Conservation (phyloP, 495 filamentous ascomycete species). For the Hypomontagnella monticulosa region DNA sequence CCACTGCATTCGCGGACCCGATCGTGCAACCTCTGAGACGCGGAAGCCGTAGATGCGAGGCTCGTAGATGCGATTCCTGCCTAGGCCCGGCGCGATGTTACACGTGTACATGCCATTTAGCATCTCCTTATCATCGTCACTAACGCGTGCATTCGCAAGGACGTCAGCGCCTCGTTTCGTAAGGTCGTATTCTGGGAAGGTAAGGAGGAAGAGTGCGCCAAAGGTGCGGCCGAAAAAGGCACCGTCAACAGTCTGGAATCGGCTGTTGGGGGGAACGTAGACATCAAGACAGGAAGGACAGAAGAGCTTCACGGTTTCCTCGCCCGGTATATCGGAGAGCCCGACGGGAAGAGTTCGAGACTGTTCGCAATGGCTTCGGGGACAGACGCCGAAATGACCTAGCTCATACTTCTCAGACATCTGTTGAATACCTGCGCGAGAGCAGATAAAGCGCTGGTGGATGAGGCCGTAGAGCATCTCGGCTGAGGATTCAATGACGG, state of each 20-base stretch:
- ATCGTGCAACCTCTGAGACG: slow-evolving; percentile 85
- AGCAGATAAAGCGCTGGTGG: slow-evolving; percentile 98
- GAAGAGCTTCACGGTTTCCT: slow-evolving; percentile 98
- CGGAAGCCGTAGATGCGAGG: slow-evolving; percentile 96
- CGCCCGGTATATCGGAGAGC: slow-evolving; percentile 89
- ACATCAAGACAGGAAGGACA: slow-evolving; percentile 96
- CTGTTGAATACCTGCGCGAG: slow-evolving; percentile 94
- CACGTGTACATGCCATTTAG: slow-evolving; percentile 86
- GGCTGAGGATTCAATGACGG: slow-evolving; percentile 93
- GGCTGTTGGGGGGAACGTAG: slow-evolving; percentile 95
- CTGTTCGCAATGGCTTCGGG: slow-evolving; percentile 86
- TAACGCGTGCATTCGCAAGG: slow-evolving; percentile 48
- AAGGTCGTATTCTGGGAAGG: slow-evolving; percentile 93
- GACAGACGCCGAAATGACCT: slow-evolving; percentile 93
- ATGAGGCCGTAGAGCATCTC: slow-evolving; percentile 98
- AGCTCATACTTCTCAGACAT: slow-evolving; percentile 99
- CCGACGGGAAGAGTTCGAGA: slow-evolving; percentile 92
- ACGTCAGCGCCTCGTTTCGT: slow-evolving; percentile 61
- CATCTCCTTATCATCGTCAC: slow-evolving; percentile 57
- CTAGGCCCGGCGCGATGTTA: slow-evolving; percentile 90
- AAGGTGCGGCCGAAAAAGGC: slow-evolving; percentile 99
- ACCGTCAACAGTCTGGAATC: slow-evolving; percentile 97
- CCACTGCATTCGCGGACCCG: slow-evolving; percentile 97
- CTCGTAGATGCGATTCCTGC: slow-evolving; percentile 85
- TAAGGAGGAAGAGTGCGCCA: slow-evolving; percentile 92